Evolutionary conservation across 192 early-diverging fungal genomes (phyloP), one percentile per base, ranked within the genome.

Genomic region (Coemansia sp.): DNA sequence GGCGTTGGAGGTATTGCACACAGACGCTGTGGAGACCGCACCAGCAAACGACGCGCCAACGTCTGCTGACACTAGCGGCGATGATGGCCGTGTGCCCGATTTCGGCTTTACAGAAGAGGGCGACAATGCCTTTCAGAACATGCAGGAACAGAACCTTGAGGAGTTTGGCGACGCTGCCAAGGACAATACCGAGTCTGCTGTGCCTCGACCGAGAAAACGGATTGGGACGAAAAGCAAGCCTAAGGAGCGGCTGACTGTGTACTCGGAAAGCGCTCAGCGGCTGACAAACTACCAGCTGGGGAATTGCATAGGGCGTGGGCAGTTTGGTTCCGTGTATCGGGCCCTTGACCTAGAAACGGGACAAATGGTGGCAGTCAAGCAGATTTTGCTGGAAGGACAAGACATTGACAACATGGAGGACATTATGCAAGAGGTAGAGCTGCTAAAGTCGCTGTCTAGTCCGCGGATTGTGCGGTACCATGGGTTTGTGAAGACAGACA

Each of bases 321-420:
- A 95, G 53, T 95, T 92, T 70, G 92, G 90, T 10, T 76, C 90
- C 3, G 92, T 95, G 8, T 91, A 93, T 62, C 81, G 90, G 8
- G 89, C 88, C n/a, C 58, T 91, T 5, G 86, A 91, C 69, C 60
- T 93, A 3, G 84, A 83, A 8, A 88, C 81, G 9, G 91, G 88
- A 5, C 82, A 92, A 56, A 85, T 93, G 77, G 84, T 90, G 5
- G 92, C 91, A 1, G 83, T 95, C 26, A 95, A 95, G 66, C 81
- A 91, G 45, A 87, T 95, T 29, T 82, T 85, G 56, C 65, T 93
- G 8, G 85, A 82, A 19, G 85, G 86, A 10, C 82, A 83, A 39
- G 79, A 82, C 27, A 61, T 75, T 9, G 78, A 80, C 13, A 87
- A 84, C 54, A 74, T 86, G 51, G 85, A 89, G 34, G 85, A 87